These are phyloP conservation scores for Fusarium sp. DNA, from an alignment of 2,329 filamentous ascomycete species.

Conservation along the genomic window DNA sequence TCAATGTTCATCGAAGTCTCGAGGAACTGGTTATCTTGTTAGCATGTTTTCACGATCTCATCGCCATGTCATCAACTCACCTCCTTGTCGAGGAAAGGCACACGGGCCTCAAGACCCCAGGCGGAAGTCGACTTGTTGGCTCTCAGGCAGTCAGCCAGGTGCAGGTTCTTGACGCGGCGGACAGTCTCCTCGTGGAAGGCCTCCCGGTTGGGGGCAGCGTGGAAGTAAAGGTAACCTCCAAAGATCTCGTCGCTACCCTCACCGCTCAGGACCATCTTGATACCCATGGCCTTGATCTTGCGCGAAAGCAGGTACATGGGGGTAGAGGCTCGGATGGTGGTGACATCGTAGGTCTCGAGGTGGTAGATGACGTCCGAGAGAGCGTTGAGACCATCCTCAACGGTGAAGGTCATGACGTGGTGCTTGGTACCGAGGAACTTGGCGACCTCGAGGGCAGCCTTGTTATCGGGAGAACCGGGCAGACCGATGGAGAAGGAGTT, in stretches of 20 bases:
- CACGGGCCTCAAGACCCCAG: conserved; percentile 97
- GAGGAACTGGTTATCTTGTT: conserved; percentile 73
- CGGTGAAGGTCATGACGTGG: conserved; percentile 97
- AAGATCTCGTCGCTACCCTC: conserved; percentile 99
- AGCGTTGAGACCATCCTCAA: conserved; percentile 96
- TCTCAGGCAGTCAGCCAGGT: conserved; percentile 94
- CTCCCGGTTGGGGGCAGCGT: conserved; percentile 88
- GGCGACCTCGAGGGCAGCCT: conserved; percentile 91
- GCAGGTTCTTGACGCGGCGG: conserved; percentile 93
- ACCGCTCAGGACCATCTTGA: conserved; percentile 99
- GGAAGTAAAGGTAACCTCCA: conserved; percentile 98
- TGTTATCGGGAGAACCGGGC: conserved; percentile 90
- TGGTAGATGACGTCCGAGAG: conserved; percentile 98
- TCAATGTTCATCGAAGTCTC: conserved; percentile 94
- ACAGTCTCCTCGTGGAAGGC: conserved; percentile 98
- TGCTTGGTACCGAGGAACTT: conserved; percentile 98
- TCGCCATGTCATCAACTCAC: conserved; percentile 50
- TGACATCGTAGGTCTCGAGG: conserved; percentile 97
- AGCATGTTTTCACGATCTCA: conserved; percentile 22
- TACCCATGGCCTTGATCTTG: conserved; percentile 99
- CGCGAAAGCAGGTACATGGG: conserved; percentile 98
- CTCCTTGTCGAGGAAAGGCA: conserved; percentile 97
- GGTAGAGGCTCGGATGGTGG: conserved; percentile 96
- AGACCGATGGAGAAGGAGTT: conserved; percentile 99
- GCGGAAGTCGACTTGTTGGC: conserved; percentile 99